These are phyloP conservation scores for Boletus sp. DNA, from an alignment of 1,284 basidiomycete genomes.

Conservation along the genomic window DNA sequence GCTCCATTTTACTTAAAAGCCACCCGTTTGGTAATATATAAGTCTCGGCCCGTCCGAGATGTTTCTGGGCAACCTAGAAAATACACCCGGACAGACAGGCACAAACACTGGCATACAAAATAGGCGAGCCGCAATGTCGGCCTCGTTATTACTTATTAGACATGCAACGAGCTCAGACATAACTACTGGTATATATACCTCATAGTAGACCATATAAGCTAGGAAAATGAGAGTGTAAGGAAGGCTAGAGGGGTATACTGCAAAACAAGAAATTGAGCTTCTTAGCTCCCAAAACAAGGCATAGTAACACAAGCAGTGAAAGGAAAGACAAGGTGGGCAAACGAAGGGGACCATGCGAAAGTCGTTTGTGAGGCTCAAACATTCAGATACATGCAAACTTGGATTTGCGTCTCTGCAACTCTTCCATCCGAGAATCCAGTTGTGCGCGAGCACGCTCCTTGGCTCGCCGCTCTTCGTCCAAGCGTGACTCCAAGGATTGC, in stretches of 20 bases:
- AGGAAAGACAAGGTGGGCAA: not conserved
- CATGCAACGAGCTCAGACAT: conserved; percentile 22
- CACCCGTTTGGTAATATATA: conserved; percentile 5
- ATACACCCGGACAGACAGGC: too few species aligned
- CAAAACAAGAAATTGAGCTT: conserved; percentile 29
- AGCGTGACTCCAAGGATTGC: conserved; percentile 71
- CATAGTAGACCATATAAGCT: conserved; percentile 37
- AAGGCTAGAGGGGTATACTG: conserved; percentile 29
- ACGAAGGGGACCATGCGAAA: conserved; percentile 5
- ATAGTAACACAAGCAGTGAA: conserved; percentile 28
- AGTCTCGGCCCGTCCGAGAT: conserved; percentile 13
- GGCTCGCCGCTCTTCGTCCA: conserved; percentile 78
- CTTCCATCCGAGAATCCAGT: conserved; percentile 81
- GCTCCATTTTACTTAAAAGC: conserved; percentile 24
- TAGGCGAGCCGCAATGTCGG: conserved; percentile 7
- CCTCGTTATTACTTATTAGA: conserved; percentile 25
- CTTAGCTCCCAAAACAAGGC: conserved; percentile 25
- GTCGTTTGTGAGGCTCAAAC: conserved; percentile 4
- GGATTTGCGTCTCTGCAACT: conserved; percentile 75
- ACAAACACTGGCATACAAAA: not conserved
- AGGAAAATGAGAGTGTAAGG: conserved; percentile 24
- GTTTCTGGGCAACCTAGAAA: too few species aligned
- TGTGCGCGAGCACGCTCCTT: conserved; percentile 81
- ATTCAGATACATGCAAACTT: conserved; percentile 75
- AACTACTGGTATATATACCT: conserved; percentile 22